A percentile compares a stretch with the other conserved stretches of the same genome.
phyloP scores from a whole-genome alignment of 2,329 filamentous ascomycete genomes.

The Pseudogymnoascus sp. region DNA sequence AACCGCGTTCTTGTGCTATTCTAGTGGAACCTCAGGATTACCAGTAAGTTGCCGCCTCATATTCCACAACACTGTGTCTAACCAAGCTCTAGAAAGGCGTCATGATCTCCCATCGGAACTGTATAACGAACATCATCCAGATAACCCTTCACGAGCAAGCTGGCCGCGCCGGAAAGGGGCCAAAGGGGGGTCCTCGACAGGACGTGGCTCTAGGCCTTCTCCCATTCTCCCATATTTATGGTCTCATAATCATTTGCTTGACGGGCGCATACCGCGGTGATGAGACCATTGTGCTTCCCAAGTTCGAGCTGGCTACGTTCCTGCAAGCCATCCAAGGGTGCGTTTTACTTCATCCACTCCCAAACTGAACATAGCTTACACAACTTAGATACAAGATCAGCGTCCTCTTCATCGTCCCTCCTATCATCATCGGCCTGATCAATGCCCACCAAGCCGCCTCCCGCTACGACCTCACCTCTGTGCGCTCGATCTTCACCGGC shows the following conservation, averaged over 20 bases:
- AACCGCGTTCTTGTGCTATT: constrained; percentile 70
- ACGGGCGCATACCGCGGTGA: constrained; percentile 62
- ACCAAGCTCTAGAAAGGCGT: constrained; percentile 57
- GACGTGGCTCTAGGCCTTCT: constrained; percentile 55
- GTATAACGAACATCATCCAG: constrained; percentile 69
- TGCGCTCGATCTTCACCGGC: constrained; percentile 60
- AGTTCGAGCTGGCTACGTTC: constrained; percentile 63
- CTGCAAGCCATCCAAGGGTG: constrained; percentile 55
- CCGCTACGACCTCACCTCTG: constrained; percentile 64
- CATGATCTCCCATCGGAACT: constrained; percentile 72
- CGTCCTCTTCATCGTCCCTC: constrained; percentile 57
- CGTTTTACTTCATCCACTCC: background rate
- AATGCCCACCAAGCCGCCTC: constrained; percentile 52
- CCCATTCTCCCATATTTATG: constrained; percentile 74
- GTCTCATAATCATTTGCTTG: constrained; percentile 60
- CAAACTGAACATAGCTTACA: background rate
- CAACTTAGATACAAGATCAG: constrained; percentile 48
- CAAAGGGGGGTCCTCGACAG: background rate
- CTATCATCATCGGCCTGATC: constrained; percentile 70
- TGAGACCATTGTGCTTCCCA: constrained; percentile 61
- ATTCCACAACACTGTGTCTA: background rate
- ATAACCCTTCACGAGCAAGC: constrained; percentile 36
- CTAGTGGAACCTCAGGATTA: constrained; percentile 69
- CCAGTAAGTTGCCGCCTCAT: constrained; percentile 45
- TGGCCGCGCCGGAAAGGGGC: background rate